Percentiles rank a stretch among this genome's conserved stretches.
phyloP scores from a whole-genome alignment of 768 basidiomycete species.

The Suillus tomentosus region DNA sequence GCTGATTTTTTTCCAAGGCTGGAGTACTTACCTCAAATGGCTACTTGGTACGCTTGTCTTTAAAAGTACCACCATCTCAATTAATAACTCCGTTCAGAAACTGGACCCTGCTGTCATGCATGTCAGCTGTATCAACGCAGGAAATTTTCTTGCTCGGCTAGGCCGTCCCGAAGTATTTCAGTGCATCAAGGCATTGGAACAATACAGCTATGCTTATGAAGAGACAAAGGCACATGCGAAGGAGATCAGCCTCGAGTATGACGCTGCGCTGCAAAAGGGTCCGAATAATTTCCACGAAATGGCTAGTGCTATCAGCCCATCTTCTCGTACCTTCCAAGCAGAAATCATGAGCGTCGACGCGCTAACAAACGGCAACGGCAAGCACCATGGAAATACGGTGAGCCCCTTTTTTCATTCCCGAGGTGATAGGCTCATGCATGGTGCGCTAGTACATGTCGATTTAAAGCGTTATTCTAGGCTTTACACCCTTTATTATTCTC shows the following conservation, averaged over 20 bases:
- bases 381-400: conserved; percentile 26
- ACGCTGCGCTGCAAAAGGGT: conserved; percentile 40
- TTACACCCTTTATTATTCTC: conserved; percentile 25
- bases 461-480: conserved; percentile 22
- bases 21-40: conserved; percentile 85
- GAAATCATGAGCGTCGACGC: conserved; percentile 19
- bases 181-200: conserved; percentile 83
- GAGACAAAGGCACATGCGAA: conserved; percentile 79
- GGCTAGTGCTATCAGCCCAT: conserved; percentile 32
- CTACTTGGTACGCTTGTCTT: conserved; percentile 62
- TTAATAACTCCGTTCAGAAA: conserved; percentile 43
- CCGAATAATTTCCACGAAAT: conserved; percentile 43
- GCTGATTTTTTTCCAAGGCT: conserved; percentile 44
- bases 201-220: conserved; percentile 88
- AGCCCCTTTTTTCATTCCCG: conserved; percentile 7
- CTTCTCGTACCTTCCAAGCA: conserved; percentile 18
- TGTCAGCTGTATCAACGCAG: conserved; percentile 82
- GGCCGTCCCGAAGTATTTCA: conserved; percentile 81
- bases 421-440: not conserved
- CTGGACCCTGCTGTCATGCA: conserved; percentile 90
- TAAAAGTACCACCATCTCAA: conserved; percentile 17
- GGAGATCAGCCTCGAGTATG: conserved; percentile 58
- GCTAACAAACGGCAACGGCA: conserved; percentile 22
- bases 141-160: conserved; percentile 76
- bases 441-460: conserved; percentile 27